Conservation (phyloP, 441 rosid species). For the Euphorbia schlechtendalii region DNA sequence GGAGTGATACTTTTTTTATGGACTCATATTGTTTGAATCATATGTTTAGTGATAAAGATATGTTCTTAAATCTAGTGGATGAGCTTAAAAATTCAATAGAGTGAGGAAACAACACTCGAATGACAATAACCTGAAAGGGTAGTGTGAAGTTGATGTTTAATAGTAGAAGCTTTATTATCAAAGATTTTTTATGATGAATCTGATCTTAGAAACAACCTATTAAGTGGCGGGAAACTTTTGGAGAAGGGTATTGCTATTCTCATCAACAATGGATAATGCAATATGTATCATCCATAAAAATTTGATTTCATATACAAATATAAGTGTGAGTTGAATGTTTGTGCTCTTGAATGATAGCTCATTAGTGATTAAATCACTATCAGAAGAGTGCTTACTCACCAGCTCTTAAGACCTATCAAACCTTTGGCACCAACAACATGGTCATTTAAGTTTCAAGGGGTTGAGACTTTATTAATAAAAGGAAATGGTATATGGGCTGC, state of each 20-base stretch:
- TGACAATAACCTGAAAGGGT: neutral
- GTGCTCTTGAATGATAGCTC: neutral
- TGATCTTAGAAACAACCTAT: neutral
- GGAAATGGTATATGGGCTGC: no score
- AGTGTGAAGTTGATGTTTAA: neutral
- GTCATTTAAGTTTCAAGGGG: conserved; percentile 1
- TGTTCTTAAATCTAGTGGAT: neutral
- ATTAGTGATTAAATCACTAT: no score
- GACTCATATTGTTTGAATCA: neutral
- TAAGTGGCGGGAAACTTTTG: neutral
- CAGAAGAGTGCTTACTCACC: no score
- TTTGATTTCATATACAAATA: neutral
- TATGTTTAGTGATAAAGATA: neutral
- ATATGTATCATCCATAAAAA: neutral
- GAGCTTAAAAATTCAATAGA: neutral
- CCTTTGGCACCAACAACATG: neutral
- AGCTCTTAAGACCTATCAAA: no score
- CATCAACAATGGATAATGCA: neutral
- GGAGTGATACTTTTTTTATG: neutral
- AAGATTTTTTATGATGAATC: neutral
- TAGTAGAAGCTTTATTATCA: neutral
- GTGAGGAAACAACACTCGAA: neutral
- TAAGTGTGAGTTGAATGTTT: neutral
- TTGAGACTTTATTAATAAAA: neutral
- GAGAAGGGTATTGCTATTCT: neutral